Evolutionary conservation across 257 asterid species (phyloP), one percentile per base, ranked within the genome.

Genomic region (Jasminum sambac): DNA sequence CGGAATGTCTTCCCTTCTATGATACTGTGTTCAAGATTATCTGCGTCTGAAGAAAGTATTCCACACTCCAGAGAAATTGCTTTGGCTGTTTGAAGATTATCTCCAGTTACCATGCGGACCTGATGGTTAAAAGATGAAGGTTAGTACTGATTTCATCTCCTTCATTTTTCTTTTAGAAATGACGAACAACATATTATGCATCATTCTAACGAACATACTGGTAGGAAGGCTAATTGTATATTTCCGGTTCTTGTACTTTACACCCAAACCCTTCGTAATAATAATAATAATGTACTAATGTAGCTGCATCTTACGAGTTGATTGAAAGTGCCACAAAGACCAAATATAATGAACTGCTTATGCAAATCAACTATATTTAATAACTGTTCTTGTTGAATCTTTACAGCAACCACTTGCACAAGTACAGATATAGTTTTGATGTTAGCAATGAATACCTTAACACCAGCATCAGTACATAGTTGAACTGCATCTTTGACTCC

Each of bases 31-130:
- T 89, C 96, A 37, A 64, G 78, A 68, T 82, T 83, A 72, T 90
- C 95, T 43, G 83, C 81, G 63, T 71, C 84, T 23, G 95, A 64
- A 67, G 88, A 64, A 76, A 92, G 90, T 73, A 92, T 92, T 70
- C 98, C 95, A 76, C 98, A 92, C 75, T 94, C 98, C 81, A 81
- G 55, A 36, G 97, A 97, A 74, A 90, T 90, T 74, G 97, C 98
- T 84, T 85, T 90, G 67, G 98, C 98, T 76, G 97, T 94, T 79
- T 89, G 96, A 78, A 90, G 83, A 76, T 87, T 94, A 69, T 94
- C 97, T 77, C 98, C 96, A 41, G 98, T 94, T 39, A 94, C 98
- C 98, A 90, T 94, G 74, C 96, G 89, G 81, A 90, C 98, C 96
- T 92, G 79, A 66, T 43, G 66, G 63, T 78, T 68, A 36, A 57